Evolutionary conservation across 2,329 filamentous ascomycete genomes (phyloP).

Genomic region (Clonostachys rhizophaga): DNA sequence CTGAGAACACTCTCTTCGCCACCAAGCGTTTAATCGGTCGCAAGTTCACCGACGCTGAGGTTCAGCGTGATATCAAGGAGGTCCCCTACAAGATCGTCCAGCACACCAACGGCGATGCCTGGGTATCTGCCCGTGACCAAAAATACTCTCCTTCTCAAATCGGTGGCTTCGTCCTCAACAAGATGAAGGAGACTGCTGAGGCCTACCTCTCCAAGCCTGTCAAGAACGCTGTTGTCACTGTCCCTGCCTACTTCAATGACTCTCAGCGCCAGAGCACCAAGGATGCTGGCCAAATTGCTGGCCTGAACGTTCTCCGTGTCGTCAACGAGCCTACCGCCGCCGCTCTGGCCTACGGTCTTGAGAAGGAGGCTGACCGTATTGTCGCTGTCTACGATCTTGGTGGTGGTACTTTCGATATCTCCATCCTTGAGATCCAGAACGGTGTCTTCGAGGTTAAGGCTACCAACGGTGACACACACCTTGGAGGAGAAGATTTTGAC

Average conservation of each 20-base stretch:
- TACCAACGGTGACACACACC: constrained; percentile 96
- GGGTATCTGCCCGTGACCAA: constrained; percentile 88
- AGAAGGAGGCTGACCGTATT: constrained; percentile 86
- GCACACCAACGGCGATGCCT: constrained; percentile 93
- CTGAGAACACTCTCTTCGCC: constrained; percentile 96
- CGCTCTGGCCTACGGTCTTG: constrained; percentile 90
- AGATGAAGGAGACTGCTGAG: constrained; percentile 99
- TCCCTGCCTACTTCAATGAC: constrained; percentile 98
- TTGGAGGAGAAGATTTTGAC: constrained; percentile 98
- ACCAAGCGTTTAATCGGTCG: constrained; percentile 98
- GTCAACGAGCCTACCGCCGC: constrained; percentile 98
- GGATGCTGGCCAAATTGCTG: constrained; percentile 94
- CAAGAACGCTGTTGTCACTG: constrained; percentile 96
- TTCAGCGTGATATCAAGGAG: constrained; percentile 95
- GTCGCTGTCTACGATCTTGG: constrained; percentile 97
- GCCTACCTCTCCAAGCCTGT: constrained; percentile 83
- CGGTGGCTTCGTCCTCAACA: constrained; percentile 91
- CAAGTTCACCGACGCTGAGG: constrained; percentile 91
- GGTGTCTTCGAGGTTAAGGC: constrained; percentile 99
- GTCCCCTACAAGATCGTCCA: constrained; percentile 98
- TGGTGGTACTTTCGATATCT: constrained; percentile 99
- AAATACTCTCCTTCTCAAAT: constrained; percentile 99
- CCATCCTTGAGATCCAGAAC: constrained; percentile 93
- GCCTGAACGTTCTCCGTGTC: constrained; percentile 93
- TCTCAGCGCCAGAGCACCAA: constrained; percentile 97